Evolutionary conservation across 768 basidiomycete species (phyloP).

Genomic region (Pleurotus cornucopiae): DNA sequence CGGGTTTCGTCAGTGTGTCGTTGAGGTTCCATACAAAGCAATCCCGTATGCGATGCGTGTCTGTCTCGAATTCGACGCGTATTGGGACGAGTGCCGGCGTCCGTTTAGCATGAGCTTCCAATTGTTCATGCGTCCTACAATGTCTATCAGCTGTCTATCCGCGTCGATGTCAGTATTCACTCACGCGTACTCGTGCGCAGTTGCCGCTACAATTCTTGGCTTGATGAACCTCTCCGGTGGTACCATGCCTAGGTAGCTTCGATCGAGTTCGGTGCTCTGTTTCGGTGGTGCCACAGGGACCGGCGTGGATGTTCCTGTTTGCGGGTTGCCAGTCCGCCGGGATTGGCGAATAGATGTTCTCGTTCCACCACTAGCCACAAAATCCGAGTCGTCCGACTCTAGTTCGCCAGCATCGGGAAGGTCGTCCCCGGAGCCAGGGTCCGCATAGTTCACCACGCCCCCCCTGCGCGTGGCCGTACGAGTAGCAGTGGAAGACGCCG

Average conservation of each 20-base stretch:
- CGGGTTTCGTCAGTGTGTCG: constrained; percentile 82
- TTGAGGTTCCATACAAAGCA: constrained; percentile 95
- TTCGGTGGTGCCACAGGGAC: constrained; percentile 29
- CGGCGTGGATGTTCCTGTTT: constrained; percentile 38
- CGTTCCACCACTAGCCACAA: constrained; percentile 60
- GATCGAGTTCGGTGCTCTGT: constrained; percentile 67
- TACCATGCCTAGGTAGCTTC: constrained; percentile 85
- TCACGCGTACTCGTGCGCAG: constrained; percentile 73
- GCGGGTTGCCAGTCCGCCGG: constrained; percentile 39
- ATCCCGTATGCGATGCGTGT: constrained; percentile 87
- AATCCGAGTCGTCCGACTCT: constrained; percentile 84
- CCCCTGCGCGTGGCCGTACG: constrained; percentile 56
- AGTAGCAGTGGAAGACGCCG: constrained; percentile 32
- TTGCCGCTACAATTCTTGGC: constrained; percentile 49
- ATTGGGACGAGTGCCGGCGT: constrained; percentile 74
- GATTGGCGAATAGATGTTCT: constrained; percentile 51
- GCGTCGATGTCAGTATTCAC: constrained; percentile 23
- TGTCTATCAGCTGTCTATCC: no score
- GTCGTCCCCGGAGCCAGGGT: constrained; percentile 81
- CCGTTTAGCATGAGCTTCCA: constrained; percentile 59
- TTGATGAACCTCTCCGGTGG: constrained; percentile 79
- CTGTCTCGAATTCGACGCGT: constrained; percentile 92
- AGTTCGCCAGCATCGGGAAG: constrained; percentile 76
- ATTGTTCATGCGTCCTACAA: constrained; percentile 56
- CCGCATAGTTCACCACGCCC: constrained; percentile 81